Conservation (phyloP, 1,284 basidiomycete genomes). For the Cutaneotrichosporon dermatis region DNA sequence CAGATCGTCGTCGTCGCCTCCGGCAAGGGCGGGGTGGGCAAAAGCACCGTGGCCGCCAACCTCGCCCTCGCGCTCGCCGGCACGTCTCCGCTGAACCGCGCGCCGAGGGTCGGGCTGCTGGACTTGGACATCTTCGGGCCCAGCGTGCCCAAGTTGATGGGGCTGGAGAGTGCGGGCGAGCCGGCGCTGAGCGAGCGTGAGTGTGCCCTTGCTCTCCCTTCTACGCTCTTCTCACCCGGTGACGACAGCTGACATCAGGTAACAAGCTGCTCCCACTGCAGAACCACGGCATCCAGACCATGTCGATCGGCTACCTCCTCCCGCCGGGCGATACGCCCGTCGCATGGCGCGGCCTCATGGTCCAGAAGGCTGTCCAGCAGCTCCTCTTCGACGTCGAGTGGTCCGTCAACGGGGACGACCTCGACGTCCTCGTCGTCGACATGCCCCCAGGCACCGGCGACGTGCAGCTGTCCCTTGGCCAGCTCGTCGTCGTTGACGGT, state of each 20-base stretch:
- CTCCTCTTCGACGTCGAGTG: conserved; percentile 96
- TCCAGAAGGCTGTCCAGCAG: conserved; percentile 95
- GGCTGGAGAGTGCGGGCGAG: conserved; percentile 72
- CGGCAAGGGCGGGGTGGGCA: conserved; percentile 96
- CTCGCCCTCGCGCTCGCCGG: conserved; percentile 56
- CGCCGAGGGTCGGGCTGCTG: conserved; percentile 71
- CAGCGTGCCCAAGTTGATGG: conserved; percentile 92
- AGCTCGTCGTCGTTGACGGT: conserved; percentile 85
- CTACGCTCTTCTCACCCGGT: background rate
- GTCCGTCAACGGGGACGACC: conserved; percentile 49
- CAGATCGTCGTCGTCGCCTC: conserved; percentile 79
- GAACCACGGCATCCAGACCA: conserved; percentile 87
- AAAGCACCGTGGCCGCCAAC: conserved; percentile 89
- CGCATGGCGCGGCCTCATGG: conserved; percentile 97
- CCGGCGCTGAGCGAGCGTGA: conserved; percentile 69
- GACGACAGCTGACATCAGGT: conserved; percentile 48
- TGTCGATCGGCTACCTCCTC: conserved; percentile 85
- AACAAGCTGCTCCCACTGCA: conserved; percentile 76
- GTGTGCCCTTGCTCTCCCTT: conserved; percentile 19
- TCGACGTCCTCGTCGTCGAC: conserved; percentile 89
- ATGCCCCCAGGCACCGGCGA: conserved; percentile 98
- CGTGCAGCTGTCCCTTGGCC: conserved; percentile 86
- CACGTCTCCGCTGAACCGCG: conserved; percentile 46
- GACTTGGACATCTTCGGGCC: conserved; percentile 97
- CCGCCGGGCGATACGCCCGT: conserved; percentile 62